Percentiles rank a stretch among this genome's conserved stretches.
Conservation (phyloP, 163 green algal genomes). For the Chlorella variabilis region DNA sequence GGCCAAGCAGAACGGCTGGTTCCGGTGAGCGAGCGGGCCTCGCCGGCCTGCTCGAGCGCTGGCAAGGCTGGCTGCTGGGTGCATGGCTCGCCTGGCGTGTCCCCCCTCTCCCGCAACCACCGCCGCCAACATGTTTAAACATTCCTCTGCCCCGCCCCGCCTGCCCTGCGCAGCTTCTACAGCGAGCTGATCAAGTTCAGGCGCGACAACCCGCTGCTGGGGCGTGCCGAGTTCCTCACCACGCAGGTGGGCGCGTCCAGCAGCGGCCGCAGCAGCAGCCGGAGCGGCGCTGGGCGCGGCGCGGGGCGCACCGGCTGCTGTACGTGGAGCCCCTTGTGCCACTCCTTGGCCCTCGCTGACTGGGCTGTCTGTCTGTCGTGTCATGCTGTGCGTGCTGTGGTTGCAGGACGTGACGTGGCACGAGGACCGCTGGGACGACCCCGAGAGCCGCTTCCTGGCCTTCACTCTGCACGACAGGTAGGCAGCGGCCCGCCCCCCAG, state of each 20-base stretch:
- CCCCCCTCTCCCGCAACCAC: too few relatives aligned
- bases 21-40: conserved; percentile 11
- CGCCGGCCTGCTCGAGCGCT: too few relatives aligned
- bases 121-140: too few relatives aligned
- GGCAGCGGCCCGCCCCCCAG: not conserved
- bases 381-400: not conserved
- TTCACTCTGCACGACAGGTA: conserved; percentile 91
- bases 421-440: conserved; percentile 95
- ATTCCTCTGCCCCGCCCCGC: too few relatives aligned
- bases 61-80: too few relatives aligned
- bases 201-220: conserved; percentile 77
- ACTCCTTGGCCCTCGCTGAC: too few relatives aligned
- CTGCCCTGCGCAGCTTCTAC: conserved; percentile 70
- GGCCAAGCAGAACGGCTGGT: conserved; percentile 43
- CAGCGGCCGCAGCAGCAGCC: too few relatives aligned
- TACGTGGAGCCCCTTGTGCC: too few relatives aligned
- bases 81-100: too few relatives aligned
- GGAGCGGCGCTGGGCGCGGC: too few relatives aligned
- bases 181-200: conserved; percentile 88
- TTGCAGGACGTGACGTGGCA: conserved; percentile 95
- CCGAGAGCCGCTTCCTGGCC: conserved; percentile 91
- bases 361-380: too few relatives aligned
- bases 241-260: not conserved
- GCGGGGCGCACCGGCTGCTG: too few relatives aligned
- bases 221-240: conserved; percentile 78